phyloP scores from a whole-genome alignment of 2,329 filamentous ascomycete species.

The Juglanconis juglandina region DNA sequence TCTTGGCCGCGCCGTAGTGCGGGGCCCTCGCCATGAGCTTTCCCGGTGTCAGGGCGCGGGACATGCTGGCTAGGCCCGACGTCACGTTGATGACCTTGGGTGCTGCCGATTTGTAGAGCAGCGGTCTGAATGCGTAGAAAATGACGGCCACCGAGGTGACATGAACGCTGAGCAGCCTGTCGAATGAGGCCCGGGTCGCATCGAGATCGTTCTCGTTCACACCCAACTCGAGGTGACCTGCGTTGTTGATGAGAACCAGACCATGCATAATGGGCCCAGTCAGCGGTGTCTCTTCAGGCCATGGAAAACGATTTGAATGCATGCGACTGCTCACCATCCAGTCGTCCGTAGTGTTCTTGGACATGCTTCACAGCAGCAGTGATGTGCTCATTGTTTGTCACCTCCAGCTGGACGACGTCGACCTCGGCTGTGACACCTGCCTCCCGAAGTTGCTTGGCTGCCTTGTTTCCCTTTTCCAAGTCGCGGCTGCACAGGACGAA shows the following conservation, averaged over 20 bases:
- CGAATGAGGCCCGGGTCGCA: too few species aligned
- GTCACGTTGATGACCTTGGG: slow-evolving; percentile 39
- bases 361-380: not conserved
- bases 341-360: not conserved
- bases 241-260: not conserved
- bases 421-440: not conserved
- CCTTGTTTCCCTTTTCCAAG: not conserved
- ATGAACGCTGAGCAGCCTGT: slow-evolving; percentile 35
- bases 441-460: not conserved
- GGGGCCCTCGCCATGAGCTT: slow-evolving; percentile 19
- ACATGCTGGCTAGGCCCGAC: slow-evolving; percentile 32
- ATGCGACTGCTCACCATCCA: not conserved
- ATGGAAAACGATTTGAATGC: too few species aligned
- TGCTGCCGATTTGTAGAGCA: slow-evolving; percentile 25
- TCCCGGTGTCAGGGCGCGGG: not conserved
- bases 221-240: slow-evolving; percentile 5
- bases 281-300: too few species aligned
- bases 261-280: too few species aligned
- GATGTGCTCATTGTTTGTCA: not conserved
- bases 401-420: not conserved
- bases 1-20: slow-evolving; percentile 21
- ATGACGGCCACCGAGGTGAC: slow-evolving; percentile 29
- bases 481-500: not conserved
- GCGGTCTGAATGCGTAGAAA: slow-evolving; percentile 27
- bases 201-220: too few species aligned